Evolutionary conservation across 2,329 filamentous ascomycete species (phyloP), one percentile per base, ranked within the genome.

Genomic region (Verticillium isaacii): DNA sequence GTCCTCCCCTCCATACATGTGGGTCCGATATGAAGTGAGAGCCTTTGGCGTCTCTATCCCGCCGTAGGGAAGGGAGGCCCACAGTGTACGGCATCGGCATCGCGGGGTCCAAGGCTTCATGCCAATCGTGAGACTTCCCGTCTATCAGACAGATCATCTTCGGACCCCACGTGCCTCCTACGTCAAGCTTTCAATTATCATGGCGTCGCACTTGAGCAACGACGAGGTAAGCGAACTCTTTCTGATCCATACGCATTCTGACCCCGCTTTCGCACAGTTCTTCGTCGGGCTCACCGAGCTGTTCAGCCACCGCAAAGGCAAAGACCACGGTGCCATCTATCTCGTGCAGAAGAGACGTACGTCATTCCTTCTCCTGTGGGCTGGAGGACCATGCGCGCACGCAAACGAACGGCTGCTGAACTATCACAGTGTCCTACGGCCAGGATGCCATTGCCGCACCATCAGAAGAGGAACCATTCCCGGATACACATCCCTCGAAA

Each of bases 261-360:
- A 25, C 45, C 11, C n/a, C 37, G 15, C 29, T 17, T 56, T 29
- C 19, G n/a, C 63, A 11, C 70, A 93, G 90, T 94, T 94, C 82
- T 93, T 94, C 77, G 77, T 79, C 65, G 83, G 83, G 71, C 83
- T 94, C 66, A 78, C 80, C 59, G 81, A 87, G 69, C 86, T 94
- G 66, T 90, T 95, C 76, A 81, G 85, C 64, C 75, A 82, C 66
- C 84, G 84, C 64, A 89, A 89, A 71, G 81, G 84, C 70, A 88
- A 88, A 73, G 85, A 89, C 69, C 89, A 92, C 74, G 90, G 90
- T 68, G 86, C 87, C 58, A 80, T 96, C 66, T 89, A 85, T 74
- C 80, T 96, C 62, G 89, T 85, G 59, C 91, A 96, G 72, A 94
- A 94, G 73, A 84, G 90, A 77, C 75, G 89, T 91, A 81, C 65